phyloP scores from a whole-genome alignment of 345 rosid genomes.

The Carallia pectinifolia region DNA sequence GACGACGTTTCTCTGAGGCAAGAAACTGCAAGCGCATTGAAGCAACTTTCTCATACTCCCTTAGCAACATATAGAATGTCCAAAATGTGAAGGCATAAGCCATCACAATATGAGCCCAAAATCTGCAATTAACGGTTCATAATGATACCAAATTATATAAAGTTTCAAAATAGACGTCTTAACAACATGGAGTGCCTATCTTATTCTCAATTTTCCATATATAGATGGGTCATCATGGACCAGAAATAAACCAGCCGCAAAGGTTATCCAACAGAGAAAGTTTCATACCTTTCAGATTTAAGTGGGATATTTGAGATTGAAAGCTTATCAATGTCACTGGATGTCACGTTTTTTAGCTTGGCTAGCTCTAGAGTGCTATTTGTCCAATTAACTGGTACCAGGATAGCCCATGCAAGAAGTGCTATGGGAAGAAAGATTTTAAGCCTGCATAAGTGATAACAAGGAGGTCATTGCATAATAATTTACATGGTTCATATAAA shows the following conservation, averaged over 20 bases:
- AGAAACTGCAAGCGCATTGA: conserved; percentile 82
- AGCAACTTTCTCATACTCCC: conserved; percentile 82
- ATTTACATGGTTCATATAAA: not conserved
- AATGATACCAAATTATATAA: not conserved
- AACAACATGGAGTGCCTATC: too few species aligned
- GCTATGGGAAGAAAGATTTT: conserved; percentile 87
- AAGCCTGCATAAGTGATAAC: conserved; percentile 42
- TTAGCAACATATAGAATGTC: conserved; percentile 75
- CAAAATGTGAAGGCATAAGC: conserved; percentile 85
- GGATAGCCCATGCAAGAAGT: conserved; percentile 65
- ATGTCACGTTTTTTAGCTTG: conserved; percentile 50
- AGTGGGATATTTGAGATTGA: conserved; percentile 76
- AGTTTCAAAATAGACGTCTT: not conserved
- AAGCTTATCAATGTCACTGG: conserved; percentile 85
- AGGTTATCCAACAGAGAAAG: not conserved
- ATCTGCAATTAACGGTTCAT: conserved; percentile 40
- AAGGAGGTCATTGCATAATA: conserved; percentile 11
- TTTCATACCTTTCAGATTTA: conserved; percentile 57
- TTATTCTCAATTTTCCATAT: not conserved
- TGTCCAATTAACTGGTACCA: conserved; percentile 81
- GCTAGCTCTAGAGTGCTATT: conserved; percentile 43
- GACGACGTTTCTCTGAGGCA: conserved; percentile 75
- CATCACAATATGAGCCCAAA: conserved; percentile 77
- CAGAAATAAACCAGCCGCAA: not conserved
- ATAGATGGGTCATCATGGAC: not conserved